Base-by-base conservation (phyloP, 352 stramenopile genomes). In the Globisporangium emineosum region DNA sequence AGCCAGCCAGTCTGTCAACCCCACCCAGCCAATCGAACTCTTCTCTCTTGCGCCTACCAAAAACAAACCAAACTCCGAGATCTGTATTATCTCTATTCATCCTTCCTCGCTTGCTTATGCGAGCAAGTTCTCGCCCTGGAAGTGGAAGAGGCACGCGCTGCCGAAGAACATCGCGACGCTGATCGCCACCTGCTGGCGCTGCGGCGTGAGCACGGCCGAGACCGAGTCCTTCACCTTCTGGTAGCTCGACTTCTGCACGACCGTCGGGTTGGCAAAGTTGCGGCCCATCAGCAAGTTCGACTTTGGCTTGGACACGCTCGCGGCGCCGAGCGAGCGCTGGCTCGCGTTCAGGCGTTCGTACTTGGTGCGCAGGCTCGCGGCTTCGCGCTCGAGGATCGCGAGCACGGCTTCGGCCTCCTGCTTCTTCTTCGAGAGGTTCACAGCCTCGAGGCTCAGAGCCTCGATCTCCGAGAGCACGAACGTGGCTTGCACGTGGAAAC, bases 111-210 rank as follows among this genome's bases (percentile, higher is more conserved):
- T 10, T 1, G n/a, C 65, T 77, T 86, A 88, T 59, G 76, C 74
- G 64, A 94, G 73, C 69, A 94, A 71, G 71, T 93, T 92, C 67
- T 94, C 81, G 64, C 83, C 86, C 64, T 94, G 85, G 67, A 75
- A 89, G 73, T 94, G 86, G 77, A 93, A 93, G 10, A 94, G 67
- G 33, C 60, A 75, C 21, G 83, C 80, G 67, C 84, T 90, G 62
- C 79, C 83, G 17, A 86, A 73, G 60, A 94, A 94, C 72, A 94
- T 85, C 45, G 71, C 79, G 55, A 89, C 72, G 68, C 84, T 93
- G 49, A 84, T 72, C 50, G 90, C 64, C 61, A 92, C 65, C 67
- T 90, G 79, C 68, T 88, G 81, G 69, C 85, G 79, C 77, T 92
- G 83, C 10, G 77, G 79, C 47, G 79, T 92, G 66, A 91, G 70